Base-by-base conservation (phyloP, 2,329 filamentous ascomycete genomes). In the Coniochaeta sp. region DNA sequence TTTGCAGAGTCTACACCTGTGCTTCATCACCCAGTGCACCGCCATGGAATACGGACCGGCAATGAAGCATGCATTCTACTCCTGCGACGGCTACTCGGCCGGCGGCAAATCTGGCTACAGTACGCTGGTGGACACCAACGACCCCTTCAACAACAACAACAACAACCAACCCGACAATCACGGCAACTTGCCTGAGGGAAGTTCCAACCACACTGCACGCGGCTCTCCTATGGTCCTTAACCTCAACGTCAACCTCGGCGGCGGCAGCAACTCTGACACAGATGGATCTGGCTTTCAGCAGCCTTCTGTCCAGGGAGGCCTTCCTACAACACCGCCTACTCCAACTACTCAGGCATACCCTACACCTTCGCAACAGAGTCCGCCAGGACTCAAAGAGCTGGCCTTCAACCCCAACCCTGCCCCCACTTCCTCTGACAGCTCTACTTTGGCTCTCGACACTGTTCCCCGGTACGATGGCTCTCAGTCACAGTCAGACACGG, bases 1-100 rank as follows among this genome's bases (percentile, higher is more conserved):
- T 30, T 28, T 18, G 4, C 18, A 53, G 53, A 52, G 24, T 28
- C 27, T 55, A 27, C 31, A 49, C 31, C 20, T 32, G 12, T 55
- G 53, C n/a, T 53, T 53, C 45, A 40, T 35, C 14, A 10, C 33
- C 32, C 49, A 47, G 10, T 55, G 53, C 50, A 46, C 32, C 16
- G 35, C 52, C 18, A 32, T 49, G 22, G 30, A 53, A 31, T 53
- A 53, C 30, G 45, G 30, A 20, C 45, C 42, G 10, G 49, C 52
- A 27, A 27, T 53, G 22, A 38, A 45, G 9, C 33, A 48, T 14
- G 47, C 48, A 16, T 24, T 51, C 32, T 18, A 27, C 12, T 32
- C 45, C 18, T 53, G 52, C 49, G 20, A 42, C 12, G 35, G 33
- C 26, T 13, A 42, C n/a, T 38, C 40, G 10, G 12, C 22, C n/a